These are phyloP conservation scores for Lachnellula cervina DNA, from an alignment of 2,329 filamentous ascomycete species.

Conservation along the genomic window DNA sequence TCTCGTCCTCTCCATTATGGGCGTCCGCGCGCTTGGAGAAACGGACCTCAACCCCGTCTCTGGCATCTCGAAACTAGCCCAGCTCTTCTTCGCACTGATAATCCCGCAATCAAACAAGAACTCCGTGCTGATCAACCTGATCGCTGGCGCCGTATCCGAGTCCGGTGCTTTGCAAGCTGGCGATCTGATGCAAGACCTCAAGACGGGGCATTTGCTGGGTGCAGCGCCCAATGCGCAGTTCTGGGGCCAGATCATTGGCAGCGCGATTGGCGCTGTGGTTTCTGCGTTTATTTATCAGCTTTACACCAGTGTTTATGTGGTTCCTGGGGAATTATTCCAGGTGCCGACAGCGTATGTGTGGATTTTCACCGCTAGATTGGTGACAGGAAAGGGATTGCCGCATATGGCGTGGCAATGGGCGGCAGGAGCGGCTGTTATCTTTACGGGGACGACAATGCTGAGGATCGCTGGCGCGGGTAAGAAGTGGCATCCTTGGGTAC, in stretches of 20 bases:
- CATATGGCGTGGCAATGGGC: slow-evolving; percentile 79
- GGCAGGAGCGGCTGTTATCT: slow-evolving; percentile 67
- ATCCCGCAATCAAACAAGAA: slow-evolving; percentile 76
- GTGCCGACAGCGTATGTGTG: slow-evolving; percentile 94
- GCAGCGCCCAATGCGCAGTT: slow-evolving; percentile 94
- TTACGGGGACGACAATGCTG: slow-evolving; percentile 63
- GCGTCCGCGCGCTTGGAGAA: slow-evolving; percentile 64
- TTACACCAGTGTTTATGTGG: slow-evolving; percentile 83
- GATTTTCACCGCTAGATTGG: slow-evolving; percentile 92
- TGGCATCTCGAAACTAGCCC: slow-evolving; percentile 93
- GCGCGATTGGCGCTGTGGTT: slow-evolving; percentile 76
- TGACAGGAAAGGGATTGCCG: slow-evolving; percentile 85
- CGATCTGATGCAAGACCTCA: slow-evolving; percentile 94
- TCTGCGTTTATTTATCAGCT: slow-evolving; percentile 84
- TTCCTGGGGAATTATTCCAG: slow-evolving; percentile 86
- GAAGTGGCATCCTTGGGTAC: slow-evolving; percentile 70
- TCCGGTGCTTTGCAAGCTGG: slow-evolving; percentile 88
- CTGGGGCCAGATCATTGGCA: slow-evolving; percentile 91
- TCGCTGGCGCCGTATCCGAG: slow-evolving; percentile 84
- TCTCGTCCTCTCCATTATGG: slow-evolving; percentile 73
- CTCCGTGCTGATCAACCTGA: slow-evolving; percentile 89
- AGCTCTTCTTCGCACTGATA: slow-evolving; percentile 89
- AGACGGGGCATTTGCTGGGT: slow-evolving; percentile 89
- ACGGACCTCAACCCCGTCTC: slow-evolving; percentile 96
- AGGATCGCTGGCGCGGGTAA: slow-evolving; percentile 53